A percentile compares a stretch with the other conserved stretches of the same genome.
Conservation (phyloP, 2,329 filamentous ascomycete species). For the Exophiala alcalophila region DNA sequence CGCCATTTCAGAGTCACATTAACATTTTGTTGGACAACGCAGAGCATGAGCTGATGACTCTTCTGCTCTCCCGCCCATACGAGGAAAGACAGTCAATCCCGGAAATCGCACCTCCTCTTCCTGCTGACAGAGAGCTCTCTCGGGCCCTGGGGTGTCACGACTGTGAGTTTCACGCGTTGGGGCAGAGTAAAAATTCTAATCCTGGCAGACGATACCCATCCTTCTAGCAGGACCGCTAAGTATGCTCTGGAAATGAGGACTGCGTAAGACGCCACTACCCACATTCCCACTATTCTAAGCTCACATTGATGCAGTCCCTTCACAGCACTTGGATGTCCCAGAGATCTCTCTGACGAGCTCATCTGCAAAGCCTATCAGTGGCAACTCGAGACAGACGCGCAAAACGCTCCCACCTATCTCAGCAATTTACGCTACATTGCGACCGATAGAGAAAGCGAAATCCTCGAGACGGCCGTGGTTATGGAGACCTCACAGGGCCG, state of each 20-base stretch:
- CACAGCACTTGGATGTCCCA: conserved; percentile 60
- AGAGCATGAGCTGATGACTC: conserved; percentile 55
- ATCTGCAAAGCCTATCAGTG: conserved; percentile 61
- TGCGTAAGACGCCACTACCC: conserved; percentile 15
- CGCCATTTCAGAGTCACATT: conserved; percentile 41
- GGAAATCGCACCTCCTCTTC: conserved; percentile 21
- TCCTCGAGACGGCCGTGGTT: conserved; percentile 57
- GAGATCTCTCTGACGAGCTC: conserved; percentile 61
- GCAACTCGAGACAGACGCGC: conserved; percentile 56
- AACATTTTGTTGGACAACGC: conserved; percentile 58
- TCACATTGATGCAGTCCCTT: conserved; percentile 48
- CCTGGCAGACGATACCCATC: conserved; percentile 34
- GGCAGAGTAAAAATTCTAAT: conserved; percentile 9
- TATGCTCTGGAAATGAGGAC: conserved; percentile 19
- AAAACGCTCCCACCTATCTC: conserved; percentile 59
- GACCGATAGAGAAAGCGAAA: conserved; percentile 53
- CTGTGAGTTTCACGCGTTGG: conserved; percentile 18
- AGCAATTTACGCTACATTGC: conserved; percentile 63
- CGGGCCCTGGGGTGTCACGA: conserved; percentile 27
- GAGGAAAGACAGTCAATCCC: conserved; percentile 34
- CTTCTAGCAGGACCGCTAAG: conserved; percentile 33
- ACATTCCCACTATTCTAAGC: conserved; percentile 26
- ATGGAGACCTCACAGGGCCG: conserved; percentile 58
- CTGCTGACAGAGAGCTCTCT: conserved; percentile 23
- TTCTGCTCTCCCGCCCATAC: conserved; percentile 47